Percentiles rank a stretch among this genome's conserved stretches.
phyloP scores from a whole-genome alignment of 2,329 filamentous ascomycete species.

The Herpomyces periplanetae region DNA sequence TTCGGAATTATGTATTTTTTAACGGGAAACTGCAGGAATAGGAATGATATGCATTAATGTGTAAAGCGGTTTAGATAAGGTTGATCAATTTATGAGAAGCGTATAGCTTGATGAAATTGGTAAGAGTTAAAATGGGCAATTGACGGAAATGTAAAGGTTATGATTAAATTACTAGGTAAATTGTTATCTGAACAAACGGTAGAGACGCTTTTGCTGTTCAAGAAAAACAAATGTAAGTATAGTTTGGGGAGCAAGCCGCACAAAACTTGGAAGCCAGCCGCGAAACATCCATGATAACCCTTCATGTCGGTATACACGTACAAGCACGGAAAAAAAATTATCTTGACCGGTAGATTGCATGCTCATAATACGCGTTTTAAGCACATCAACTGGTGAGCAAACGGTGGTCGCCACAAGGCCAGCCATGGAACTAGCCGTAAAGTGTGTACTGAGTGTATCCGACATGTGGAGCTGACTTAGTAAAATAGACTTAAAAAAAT shows the following conservation, averaged over 20 bases:
- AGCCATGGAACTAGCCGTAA: slow-evolving; percentile 32
- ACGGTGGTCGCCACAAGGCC: slow-evolving; percentile 52
- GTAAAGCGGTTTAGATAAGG: no score
- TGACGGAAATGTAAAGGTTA: no score
- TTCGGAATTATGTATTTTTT: no score
- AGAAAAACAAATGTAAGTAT: slow-evolving; percentile 56
- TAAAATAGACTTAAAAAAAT: slow-evolving; percentile 32
- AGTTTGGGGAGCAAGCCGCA: slow-evolving; percentile 28
- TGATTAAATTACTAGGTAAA: no score
- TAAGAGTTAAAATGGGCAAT: no score
- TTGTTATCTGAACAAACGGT: slow-evolving; percentile 13
- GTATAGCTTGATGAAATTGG: no score
- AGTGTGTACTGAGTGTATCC: slow-evolving; percentile 35
- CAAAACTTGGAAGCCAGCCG: slow-evolving; percentile 48
- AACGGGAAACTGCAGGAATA: no score
- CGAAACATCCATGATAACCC: slow-evolving; percentile 54
- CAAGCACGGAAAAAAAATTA: slow-evolving; percentile 11
- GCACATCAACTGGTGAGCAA: slow-evolving; percentile 49
- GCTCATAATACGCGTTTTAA: slow-evolving; percentile 63
- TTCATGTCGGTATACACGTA: slow-evolving; percentile 25
- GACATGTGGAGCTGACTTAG: slow-evolving; percentile 16
- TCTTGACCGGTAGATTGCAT: slow-evolving; percentile 13
- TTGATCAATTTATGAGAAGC: no score
- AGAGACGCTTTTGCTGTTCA: slow-evolving; percentile 48
- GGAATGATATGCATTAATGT: no score